A percentile compares a stretch with the other conserved stretches of the same genome.
phyloP scores from a whole-genome alignment of 192 early-diverging fungal species.

The Phlyctochytrium arcticum region DNA sequence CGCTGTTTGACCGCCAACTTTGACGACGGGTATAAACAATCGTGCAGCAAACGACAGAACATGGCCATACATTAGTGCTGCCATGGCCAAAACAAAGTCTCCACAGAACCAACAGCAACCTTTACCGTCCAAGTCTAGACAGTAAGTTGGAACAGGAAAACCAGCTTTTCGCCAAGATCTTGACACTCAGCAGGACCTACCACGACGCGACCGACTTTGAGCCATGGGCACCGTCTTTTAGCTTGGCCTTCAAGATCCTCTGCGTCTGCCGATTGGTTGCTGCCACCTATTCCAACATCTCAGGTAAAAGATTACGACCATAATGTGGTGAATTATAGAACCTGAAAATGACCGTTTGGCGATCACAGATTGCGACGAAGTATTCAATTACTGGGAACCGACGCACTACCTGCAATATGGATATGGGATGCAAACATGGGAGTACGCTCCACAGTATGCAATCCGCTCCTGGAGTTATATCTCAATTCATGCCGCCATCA shows the following conservation, averaged over 20 bases:
- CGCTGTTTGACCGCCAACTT: too few species aligned
- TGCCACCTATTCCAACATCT: conserved; percentile 52
- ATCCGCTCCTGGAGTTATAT: conserved; percentile 87
- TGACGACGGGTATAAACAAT: too few species aligned
- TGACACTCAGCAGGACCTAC: too few species aligned
- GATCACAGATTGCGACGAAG: conserved; percentile 76
- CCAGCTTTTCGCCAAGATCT: too few species aligned
- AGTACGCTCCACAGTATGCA: conserved; percentile 84
- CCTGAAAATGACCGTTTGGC: too few species aligned
- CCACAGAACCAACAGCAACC: too few species aligned
- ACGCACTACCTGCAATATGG: conserved; percentile 83
- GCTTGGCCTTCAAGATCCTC: conserved; percentile 50
- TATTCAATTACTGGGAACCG: conserved; percentile 98
- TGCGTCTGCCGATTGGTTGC: conserved; percentile 50
- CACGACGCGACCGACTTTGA: background rate
- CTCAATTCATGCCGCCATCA: conserved; percentile 50
- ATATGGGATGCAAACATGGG: conserved; percentile 91
- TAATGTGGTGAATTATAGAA: too few species aligned
- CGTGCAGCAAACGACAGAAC: too few species aligned
- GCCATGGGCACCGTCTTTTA: conserved; percentile 49
- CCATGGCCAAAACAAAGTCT: too few species aligned
- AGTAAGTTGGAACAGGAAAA: too few species aligned
- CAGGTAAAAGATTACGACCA: background rate
- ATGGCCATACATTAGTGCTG: too few species aligned
- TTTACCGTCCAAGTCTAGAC: too few species aligned